Base-by-base conservation (phyloP, 164 flowering plant species). In the Vitis riparia region DNA sequence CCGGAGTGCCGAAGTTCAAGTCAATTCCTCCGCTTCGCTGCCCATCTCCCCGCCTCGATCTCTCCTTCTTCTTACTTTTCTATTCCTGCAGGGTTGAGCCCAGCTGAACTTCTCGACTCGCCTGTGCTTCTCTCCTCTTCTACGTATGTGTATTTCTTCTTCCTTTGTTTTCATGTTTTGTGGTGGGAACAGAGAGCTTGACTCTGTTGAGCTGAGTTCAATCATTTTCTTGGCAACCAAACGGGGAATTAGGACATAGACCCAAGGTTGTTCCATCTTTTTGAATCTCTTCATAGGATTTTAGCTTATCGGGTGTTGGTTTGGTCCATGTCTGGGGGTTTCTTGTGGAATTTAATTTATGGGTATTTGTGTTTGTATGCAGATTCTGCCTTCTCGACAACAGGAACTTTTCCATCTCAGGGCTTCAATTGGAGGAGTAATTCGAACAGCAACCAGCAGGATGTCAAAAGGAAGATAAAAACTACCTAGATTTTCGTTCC, bases 381-480 rank as follows among this genome's bases (percentile, higher is more conserved):
- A 88, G 91, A 67, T 86, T 75, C 63, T 88, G 57, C 86, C 92
- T 23, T 88, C 92, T 62, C 92, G 30, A 88, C 92, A 0, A 88
- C 92, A 3, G 92, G 92, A 66, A 49, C 85, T 15, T 85, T 88
- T 63, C 82, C 85, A 5, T 55, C 76, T 61, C 85, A 78, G 8
- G 66, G 58, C 63, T 78, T 78, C 63, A 71, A 79, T 63, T 86
- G 88, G 92, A 83, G 79, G 66, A 68, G 27, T 55, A 76, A 73
- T 65, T 74, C 78, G 11, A 66, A 59, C 15, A 68, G 23, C 56
- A 71, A 66, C 57, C 79, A 74, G 61, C 78, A 73, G 44, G 69
- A n/a, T 52, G 73, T 81, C 49, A 82, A 86, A 65, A 66, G 75
- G 85, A 85, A 59, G 64, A 77, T 49, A 81, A 75, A 7, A 74